Conservation (phyloP, 108 stramenopile genomes). For the Cyclotella choctawhatcheeana region DNA sequence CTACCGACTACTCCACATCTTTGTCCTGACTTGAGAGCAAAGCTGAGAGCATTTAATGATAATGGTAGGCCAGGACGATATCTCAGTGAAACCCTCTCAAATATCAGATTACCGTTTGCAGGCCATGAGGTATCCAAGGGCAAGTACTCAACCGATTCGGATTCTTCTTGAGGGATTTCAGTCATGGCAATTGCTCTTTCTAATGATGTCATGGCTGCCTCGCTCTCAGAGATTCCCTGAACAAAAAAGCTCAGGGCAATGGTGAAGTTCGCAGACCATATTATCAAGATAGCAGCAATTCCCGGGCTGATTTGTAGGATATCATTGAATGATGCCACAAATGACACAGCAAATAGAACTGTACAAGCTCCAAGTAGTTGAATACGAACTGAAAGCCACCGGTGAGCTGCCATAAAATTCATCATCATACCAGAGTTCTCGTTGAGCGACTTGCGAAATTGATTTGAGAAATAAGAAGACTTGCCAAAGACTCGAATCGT, state of each 20-base stretch:
- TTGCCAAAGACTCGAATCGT: conserved; percentile 78
- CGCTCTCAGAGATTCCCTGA: conserved; percentile 73
- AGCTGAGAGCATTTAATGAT: conserved; percentile 71
- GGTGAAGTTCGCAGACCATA: conserved; percentile 71
- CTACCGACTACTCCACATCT: conserved; percentile 77
- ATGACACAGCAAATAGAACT: conserved; percentile 58
- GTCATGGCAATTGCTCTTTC: conserved; percentile 81
- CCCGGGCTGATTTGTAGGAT: conserved; percentile 60
- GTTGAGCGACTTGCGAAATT: conserved; percentile 58
- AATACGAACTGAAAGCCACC: conserved; percentile 90
- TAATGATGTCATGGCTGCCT: conserved; percentile 86
- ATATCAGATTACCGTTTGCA: conserved; percentile 56
- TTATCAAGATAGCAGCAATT: conserved; percentile 43
- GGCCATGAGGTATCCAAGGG: conserved; percentile 64
- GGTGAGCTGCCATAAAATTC: conserved; percentile 80
- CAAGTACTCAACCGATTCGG: conserved; percentile 32
- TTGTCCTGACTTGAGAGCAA: conserved; percentile 68
- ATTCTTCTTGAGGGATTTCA: conserved; percentile 64
- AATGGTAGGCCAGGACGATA: conserved; percentile 79
- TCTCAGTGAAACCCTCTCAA: conserved; percentile 71
- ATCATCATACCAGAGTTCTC: conserved; percentile 70
- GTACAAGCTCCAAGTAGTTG: conserved; percentile 77
- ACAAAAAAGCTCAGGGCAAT: conserved; percentile 82
- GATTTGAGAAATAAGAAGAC: conserved; percentile 56
- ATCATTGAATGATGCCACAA: conserved; percentile 72